Evolutionary conservation across 108 stramenopile species (phyloP).

Genomic region (Stephanodiscus minutulus): DNA sequence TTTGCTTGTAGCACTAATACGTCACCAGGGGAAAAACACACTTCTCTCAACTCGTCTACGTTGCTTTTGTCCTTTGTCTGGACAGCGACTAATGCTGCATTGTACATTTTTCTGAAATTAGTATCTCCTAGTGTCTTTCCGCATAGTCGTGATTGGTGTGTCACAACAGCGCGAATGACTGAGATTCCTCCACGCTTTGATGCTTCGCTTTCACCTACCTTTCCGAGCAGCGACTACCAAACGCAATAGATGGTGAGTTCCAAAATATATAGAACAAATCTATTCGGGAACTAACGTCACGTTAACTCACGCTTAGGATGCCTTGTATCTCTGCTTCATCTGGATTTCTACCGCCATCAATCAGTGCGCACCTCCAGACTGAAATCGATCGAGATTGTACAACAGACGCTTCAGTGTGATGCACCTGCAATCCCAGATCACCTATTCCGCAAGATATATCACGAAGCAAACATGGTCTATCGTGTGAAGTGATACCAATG

Average conservation of each 20-base stretch:
- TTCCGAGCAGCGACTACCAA: constrained; percentile 50
- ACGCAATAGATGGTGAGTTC: background rate
- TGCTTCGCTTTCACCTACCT: constrained; percentile 53
- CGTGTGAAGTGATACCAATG: constrained; percentile 50
- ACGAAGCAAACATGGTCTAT: constrained; percentile 60
- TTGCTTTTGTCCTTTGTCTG: constrained; percentile 62
- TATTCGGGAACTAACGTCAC: too few species aligned
- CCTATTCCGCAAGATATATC: constrained; percentile 73
- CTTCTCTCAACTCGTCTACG: constrained; percentile 18
- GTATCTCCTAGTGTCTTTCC: constrained; percentile 59
- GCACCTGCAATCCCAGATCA: constrained; percentile 60
- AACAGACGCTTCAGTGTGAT: constrained; percentile 81
- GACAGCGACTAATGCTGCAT: constrained; percentile 75
- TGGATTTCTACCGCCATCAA: constrained; percentile 40
- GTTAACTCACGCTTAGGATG: constrained; percentile 49
- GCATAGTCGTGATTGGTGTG: constrained; percentile 51
- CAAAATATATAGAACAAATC: background rate
- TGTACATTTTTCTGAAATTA: constrained; percentile 65
- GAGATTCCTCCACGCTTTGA: constrained; percentile 62
- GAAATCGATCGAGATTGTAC: constrained; percentile 64
- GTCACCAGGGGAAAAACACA: constrained; percentile 67
- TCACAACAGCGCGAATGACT: constrained; percentile 74
- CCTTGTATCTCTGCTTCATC: constrained; percentile 75
- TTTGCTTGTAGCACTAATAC: constrained; percentile 69
- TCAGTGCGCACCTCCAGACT: constrained; percentile 79